These are phyloP conservation scores for Beauveria rudraprayagi DNA, from an alignment of 2,329 filamentous ascomycete genomes.

Conservation along the genomic window DNA sequence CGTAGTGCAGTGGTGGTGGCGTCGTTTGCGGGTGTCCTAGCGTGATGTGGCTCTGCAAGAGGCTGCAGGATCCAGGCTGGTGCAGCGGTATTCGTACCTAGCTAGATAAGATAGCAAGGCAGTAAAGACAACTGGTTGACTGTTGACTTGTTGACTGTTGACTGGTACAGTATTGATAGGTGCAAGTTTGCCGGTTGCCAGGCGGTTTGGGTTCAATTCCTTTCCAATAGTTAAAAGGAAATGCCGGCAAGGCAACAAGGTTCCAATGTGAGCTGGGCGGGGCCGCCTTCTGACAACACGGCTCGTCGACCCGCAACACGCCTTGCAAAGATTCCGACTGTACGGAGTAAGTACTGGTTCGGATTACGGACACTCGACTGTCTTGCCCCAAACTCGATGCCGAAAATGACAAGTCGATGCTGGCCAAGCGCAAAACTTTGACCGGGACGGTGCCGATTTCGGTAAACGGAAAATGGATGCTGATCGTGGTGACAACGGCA, in stretches of 20 bases:
- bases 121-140: not conserved
- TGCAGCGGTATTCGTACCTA: not conserved
- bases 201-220: not conserved
- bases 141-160: not conserved
- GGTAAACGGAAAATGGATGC: not conserved
- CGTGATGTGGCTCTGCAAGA: not conserved
- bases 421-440: not conserved
- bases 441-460: not conserved
- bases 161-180: too few species aligned
- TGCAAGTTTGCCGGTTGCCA: not conserved
- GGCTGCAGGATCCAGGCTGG: not conserved
- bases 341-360: too few species aligned
- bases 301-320: constrained; percentile 2
- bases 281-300: not conserved
- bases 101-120: not conserved
- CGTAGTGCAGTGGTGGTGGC: not conserved
- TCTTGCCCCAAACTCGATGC: not conserved
- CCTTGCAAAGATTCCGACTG: not conserved
- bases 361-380: not conserved
- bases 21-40: constrained; percentile 5
- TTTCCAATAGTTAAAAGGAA: not conserved
- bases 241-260: not conserved
- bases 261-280: not conserved
- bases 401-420: constrained; percentile 4
- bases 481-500: not conserved